These are phyloP conservation scores for Didymella pomorum DNA, from an alignment of 2,329 filamentous ascomycete genomes.

Conservation along the genomic window DNA sequence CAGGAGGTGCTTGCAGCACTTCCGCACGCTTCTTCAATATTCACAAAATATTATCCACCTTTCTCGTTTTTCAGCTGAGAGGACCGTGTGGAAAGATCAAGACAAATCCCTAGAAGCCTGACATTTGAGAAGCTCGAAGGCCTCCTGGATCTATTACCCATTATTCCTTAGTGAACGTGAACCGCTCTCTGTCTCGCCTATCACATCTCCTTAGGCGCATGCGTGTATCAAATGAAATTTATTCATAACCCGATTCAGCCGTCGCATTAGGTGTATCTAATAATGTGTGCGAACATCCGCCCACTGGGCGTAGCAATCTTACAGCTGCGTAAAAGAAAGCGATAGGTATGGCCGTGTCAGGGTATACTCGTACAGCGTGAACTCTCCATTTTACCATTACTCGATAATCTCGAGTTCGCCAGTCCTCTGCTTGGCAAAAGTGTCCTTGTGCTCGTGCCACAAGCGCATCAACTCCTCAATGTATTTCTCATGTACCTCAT, in stretches of 20 bases:
- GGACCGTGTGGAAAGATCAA: too few species aligned
- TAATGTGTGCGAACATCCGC: not conserved
- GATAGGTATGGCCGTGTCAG: conserved; percentile 4
- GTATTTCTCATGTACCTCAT: conserved; percentile 81
- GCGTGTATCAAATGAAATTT: not conserved
- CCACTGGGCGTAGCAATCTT: not conserved
- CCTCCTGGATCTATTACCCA: too few species aligned
- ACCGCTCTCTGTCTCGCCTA: too few species aligned
- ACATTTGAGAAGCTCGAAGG: too few species aligned
- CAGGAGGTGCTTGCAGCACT: too few species aligned
- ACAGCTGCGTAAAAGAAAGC: not conserved
- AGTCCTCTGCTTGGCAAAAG: conserved; percentile 69
- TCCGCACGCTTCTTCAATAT: too few species aligned
- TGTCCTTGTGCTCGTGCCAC: conserved; percentile 81
- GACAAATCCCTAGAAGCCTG: too few species aligned
- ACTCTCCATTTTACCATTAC: conserved; percentile 42
- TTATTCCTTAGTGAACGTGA: too few species aligned
- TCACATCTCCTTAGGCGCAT: not conserved
- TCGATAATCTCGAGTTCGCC: conserved; percentile 74
- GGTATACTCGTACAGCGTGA: not conserved
- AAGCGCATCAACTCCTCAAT: conserved; percentile 75
- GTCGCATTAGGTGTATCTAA: conserved; percentile 4
- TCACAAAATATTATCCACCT: too few species aligned
- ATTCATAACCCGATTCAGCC: not conserved
- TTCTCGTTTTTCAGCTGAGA: too few species aligned